These are phyloP conservation scores for Stipa capillata DNA, from an alignment of 176 grass and related monocot genomes.

Conservation along the genomic window DNA sequence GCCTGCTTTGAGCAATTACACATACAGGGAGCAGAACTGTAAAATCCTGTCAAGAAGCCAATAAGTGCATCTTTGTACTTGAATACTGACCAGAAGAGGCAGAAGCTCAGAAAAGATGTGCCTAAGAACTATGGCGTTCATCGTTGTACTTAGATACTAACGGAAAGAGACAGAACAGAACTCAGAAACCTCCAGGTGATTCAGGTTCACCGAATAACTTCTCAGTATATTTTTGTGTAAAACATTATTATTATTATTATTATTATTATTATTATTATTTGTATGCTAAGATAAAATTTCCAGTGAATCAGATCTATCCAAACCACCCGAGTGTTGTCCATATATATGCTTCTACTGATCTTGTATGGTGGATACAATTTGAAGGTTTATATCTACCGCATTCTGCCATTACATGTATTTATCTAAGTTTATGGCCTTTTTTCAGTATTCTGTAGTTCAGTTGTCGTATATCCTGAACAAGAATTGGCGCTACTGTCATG, in stretches of 20 bases:
- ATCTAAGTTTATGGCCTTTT: background rate
- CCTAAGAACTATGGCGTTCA: background rate
- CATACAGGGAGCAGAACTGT: background rate
- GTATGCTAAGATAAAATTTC: background rate
- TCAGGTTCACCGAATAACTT: background rate
- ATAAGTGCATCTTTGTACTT: background rate
- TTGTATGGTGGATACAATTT: background rate
- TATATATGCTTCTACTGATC: background rate
- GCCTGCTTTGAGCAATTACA: background rate
- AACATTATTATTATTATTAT: background rate
- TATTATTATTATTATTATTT: background rate
- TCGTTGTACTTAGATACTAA: background rate
- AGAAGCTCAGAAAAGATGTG: background rate
- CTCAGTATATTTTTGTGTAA: background rate
- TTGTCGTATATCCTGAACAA: background rate
- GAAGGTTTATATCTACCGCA: background rate
- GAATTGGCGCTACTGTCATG: background rate
- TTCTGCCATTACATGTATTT: background rate
- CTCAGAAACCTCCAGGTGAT: background rate
- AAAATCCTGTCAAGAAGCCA: background rate
- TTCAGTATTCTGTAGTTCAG: background rate
- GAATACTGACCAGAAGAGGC: background rate
- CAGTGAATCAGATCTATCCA: background rate
- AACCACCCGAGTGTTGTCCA: background rate
- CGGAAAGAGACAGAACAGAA: background rate